Base-by-base conservation (phyloP, 306 rosid genomes). In the Corylus heterophylla region DNA sequence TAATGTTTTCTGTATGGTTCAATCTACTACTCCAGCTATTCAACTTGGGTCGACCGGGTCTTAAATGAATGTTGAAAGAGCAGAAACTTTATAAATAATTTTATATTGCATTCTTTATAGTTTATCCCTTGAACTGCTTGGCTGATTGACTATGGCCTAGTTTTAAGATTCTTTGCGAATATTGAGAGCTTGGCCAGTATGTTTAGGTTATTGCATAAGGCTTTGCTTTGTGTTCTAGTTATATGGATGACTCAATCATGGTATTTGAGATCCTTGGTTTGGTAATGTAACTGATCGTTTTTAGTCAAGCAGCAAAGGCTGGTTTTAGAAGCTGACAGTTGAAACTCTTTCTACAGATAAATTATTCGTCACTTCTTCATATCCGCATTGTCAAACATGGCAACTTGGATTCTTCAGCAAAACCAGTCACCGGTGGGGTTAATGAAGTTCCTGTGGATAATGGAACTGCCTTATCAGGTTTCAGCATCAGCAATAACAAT, bases 301-400 rank as follows among this genome's bases (percentile, higher is more conserved):
- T 12, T 42, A 39, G 54, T 39, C 47, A 42, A 45, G 45, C 68
- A 25, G 42, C 54, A 13, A 67, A 76, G 48, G 81, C 55, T 66
- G 74, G 44, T 79, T 69, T 49, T 69, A 62, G 51, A 37, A 55
- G 81, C 81, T 88, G 76, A 86, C 79, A 31, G 35, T 37, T 74
- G 50, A 16, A 29, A 64, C 74, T 44, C 69, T 77, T 77, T 71
- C 47, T 73, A 83, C 89, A 89, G 92, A 83, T 87, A 50, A 84
- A 87, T 56, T 89, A 83, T 81, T 71, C 86, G 6, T 84, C 89
- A 20, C 92, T 89, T 14, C 62, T 83, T 66, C 90, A 87, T 80
- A 85, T 85, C 77, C 85, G 89, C 54, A 74, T 85, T 69, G 71
- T 89, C 78, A 81, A 79, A 80, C 82, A 73, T 67, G 85, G 80